phyloP scores from a whole-genome alignment of 2,329 filamentous ascomycete genomes.

The Celoporthe dispersa region DNA sequence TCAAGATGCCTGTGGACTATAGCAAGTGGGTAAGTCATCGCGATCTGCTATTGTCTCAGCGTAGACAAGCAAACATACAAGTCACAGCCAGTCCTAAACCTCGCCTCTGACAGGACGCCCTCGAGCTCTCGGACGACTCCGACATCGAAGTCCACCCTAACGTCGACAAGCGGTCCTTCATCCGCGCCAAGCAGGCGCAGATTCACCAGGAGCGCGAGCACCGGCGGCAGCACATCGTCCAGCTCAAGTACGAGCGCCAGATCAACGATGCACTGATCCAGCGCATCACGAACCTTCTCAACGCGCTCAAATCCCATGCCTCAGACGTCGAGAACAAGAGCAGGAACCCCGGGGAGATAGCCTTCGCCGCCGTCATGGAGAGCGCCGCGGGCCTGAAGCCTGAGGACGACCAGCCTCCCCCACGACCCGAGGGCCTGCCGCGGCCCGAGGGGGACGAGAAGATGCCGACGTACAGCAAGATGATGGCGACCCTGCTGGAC shows the following conservation, averaged over 20 bases:
- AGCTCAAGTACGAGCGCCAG: constrained; percentile 87
- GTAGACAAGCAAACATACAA: constrained; percentile 11
- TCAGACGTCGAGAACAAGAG: constrained; percentile 61
- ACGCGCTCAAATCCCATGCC: constrained; percentile 74
- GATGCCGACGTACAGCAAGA: constrained; percentile 87
- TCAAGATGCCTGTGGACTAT: constrained; percentile 55
- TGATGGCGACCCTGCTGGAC: constrained; percentile 96
- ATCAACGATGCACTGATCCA: constrained; percentile 90
- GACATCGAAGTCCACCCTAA: constrained; percentile 99
- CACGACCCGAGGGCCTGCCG: constrained; percentile 79
- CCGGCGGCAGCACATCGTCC: constrained; percentile 86
- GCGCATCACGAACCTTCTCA: constrained; percentile 80
- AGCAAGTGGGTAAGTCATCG: constrained; percentile 64
- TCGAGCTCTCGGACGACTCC: constrained; percentile 97
- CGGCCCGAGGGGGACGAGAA: constrained; percentile 64
- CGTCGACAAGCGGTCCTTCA: constrained; percentile 97
- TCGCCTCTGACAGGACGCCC: constrained; percentile 65
- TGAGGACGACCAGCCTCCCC: constrained; percentile 75
- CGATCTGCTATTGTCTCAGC: not conserved
- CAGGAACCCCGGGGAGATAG: constrained; percentile 74
- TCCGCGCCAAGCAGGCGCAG: constrained; percentile 95
- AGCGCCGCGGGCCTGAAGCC: constrained; percentile 67
- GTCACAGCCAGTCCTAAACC: constrained; percentile 55
- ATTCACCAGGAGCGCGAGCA: constrained; percentile 91
- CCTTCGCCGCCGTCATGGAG: constrained; percentile 90